Conservation (phyloP, 371 early-diverging fungal genomes). For the Paraphysoderma sedebokerense region DNA sequence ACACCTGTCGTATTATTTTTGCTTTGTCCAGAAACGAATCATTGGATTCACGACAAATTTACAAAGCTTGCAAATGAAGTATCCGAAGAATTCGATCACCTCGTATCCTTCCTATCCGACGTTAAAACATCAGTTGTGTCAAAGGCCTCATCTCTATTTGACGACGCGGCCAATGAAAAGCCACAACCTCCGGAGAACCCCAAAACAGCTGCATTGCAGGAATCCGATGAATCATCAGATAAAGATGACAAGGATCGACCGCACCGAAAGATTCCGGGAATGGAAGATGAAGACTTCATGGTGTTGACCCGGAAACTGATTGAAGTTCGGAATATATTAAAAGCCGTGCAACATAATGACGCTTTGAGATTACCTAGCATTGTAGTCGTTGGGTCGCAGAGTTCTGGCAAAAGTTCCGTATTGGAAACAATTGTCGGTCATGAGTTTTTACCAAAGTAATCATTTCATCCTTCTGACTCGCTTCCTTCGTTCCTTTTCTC, state of each 20-base stretch:
- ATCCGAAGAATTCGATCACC: no score
- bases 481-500: background rate
- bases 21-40: no score
- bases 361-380: constrained; percentile 84
- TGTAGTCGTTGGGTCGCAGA: constrained; percentile 95
- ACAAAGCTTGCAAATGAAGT: no score
- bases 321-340: constrained; percentile 80
- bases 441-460: constrained; percentile 94
- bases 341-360: constrained; percentile 55
- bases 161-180: background rate
- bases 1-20: no score
- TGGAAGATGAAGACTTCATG: constrained; percentile 45
- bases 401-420: constrained; percentile 96
- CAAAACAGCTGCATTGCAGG: background rate
- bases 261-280: no score
- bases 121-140: background rate
- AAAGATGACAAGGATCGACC: background rate
- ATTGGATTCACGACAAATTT: no score
- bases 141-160: background rate
- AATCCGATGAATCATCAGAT: background rate
- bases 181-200: background rate
- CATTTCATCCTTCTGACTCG: background rate
- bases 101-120: background rate
- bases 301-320: constrained; percentile 79
- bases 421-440: constrained; percentile 97